Evolutionary conservation across 139 green algal species (phyloP).

Genomic region (Spirogloea muscicola): DNA sequence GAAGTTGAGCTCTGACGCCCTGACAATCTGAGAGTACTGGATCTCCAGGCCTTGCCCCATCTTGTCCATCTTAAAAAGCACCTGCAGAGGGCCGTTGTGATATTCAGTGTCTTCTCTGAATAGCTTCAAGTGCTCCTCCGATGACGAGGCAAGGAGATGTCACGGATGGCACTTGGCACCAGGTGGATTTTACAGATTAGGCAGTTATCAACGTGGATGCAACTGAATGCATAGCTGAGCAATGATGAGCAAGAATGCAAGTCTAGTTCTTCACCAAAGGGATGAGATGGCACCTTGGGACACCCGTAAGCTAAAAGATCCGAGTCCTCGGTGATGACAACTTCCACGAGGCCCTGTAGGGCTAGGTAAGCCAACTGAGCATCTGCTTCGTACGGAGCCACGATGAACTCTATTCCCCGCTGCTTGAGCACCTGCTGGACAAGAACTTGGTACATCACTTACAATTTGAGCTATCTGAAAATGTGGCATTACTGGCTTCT

Average conservation of each 20-base stretch:
- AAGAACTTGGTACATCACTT: too few relatives aligned
- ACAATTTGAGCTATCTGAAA: too few relatives aligned
- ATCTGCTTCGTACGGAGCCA: conserved; percentile 97
- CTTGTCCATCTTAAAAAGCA: conserved; percentile 92
- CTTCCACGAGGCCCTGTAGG: conserved; percentile 66
- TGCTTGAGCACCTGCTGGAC: conserved; percentile 66
- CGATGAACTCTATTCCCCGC: conserved; percentile 69
- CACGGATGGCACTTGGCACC: too few relatives aligned
- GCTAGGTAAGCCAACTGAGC: conserved; percentile 79
- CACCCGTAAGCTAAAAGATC: conserved; percentile 95
- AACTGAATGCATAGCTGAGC: too few relatives aligned
- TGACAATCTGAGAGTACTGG: conserved; percentile 22
- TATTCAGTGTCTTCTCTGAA: too few relatives aligned
- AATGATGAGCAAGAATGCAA: too few relatives aligned
- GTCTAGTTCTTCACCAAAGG: too few relatives aligned
- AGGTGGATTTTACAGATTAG: too few relatives aligned
- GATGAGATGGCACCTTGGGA: conserved; percentile 66
- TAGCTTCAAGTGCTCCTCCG: too few relatives aligned
- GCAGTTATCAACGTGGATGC: too few relatives aligned
- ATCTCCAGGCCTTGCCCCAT: conserved; percentile 71
- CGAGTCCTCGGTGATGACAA: conserved; percentile 93
- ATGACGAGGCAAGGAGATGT: too few relatives aligned
- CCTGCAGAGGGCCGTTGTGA: conserved; percentile 35
- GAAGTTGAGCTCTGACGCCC: conserved; percentile 38
- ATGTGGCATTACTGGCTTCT: too few relatives aligned